These are phyloP conservation scores for Chlorella ohadii DNA, from an alignment of 139 green algal genomes.

Conservation along the genomic window DNA sequence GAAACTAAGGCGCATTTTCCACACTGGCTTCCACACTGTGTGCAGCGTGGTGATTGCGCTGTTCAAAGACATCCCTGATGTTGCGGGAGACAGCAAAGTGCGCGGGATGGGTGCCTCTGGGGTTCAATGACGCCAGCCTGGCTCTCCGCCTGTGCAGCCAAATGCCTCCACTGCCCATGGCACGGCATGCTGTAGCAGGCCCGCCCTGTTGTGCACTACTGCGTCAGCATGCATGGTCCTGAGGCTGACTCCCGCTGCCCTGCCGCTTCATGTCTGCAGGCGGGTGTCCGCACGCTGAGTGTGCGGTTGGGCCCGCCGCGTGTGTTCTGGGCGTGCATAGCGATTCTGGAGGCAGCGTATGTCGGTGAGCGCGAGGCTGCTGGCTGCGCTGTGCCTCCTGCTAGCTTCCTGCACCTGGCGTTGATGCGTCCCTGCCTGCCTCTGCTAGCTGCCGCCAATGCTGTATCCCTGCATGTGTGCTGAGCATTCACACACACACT, in stretches of 20 bases:
- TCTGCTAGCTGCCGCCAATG: too few relatives aligned
- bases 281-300: slow-evolving; percentile 82
- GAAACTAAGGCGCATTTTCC: too few relatives aligned
- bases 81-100: slow-evolving; percentile 78
- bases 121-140: too few relatives aligned
- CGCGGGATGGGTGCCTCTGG: background rate
- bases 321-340: slow-evolving; percentile 92
- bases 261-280: slow-evolving; percentile 15
- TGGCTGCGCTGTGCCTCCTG: too few relatives aligned
- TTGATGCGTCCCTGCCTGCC: too few relatives aligned
- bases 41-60: slow-evolving; percentile 92
- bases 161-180: too few relatives aligned
- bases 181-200: too few relatives aligned
- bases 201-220: too few relatives aligned
- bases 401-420: too few relatives aligned
- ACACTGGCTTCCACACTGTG: too few relatives aligned
- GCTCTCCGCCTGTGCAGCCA: too few relatives aligned
- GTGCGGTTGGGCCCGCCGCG: slow-evolving; percentile 75
- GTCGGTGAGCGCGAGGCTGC: slow-evolving; percentile 44
- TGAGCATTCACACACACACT: background rate
- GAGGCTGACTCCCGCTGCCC: background rate
- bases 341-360: slow-evolving; percentile 75
- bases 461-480: too few relatives aligned
- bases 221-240: background rate
- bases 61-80: slow-evolving; percentile 98